A percentile compares a stretch with the other conserved stretches of the same genome.
Evolutionary conservation across 2,329 filamentous ascomycete genomes (phyloP).

Genomic region (Fusarium euwallaceae): DNA sequence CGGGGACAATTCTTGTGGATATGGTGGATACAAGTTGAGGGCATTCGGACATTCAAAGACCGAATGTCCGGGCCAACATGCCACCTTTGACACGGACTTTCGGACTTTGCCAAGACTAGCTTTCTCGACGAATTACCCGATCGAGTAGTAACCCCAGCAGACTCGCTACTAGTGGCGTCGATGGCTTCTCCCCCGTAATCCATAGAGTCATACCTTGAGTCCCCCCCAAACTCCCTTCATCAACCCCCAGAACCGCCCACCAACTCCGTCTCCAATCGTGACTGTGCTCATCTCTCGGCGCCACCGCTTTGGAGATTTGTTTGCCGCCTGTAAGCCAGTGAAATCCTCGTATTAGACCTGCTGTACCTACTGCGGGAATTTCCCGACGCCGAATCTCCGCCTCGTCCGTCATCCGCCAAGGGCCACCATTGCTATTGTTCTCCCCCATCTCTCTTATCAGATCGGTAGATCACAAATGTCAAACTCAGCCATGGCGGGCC

Average conservation of each 20-base stretch:
- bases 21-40: slow-evolving; percentile 31
- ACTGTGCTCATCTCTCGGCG: slow-evolving; percentile 14
- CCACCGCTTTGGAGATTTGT: not conserved
- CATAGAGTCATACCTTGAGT: slow-evolving; percentile 1
- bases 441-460: not conserved
- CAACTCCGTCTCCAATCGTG: slow-evolving; percentile 1
- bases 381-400: slow-evolving; percentile 30
- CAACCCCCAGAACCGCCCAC: slow-evolving; percentile 1
- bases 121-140: slow-evolving; percentile 21
- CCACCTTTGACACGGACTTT: slow-evolving; percentile 4
- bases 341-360: slow-evolving; percentile 4
- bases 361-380: slow-evolving; percentile 14
- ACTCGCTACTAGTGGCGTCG: not conserved
- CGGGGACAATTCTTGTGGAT: slow-evolving; percentile 25
- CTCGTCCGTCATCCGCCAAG: slow-evolving; percentile 6
- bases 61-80: slow-evolving; percentile 22
- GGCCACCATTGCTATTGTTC: not conserved
- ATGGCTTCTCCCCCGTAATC: not conserved
- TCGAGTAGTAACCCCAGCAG: not conserved
- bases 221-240: slow-evolving; percentile 18
- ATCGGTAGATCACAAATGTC: slow-evolving; percentile 19
- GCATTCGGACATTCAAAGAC: slow-evolving; percentile 38
- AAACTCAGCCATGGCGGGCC: slow-evolving; percentile 4
- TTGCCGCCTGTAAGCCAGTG: not conserved
- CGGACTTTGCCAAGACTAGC: slow-evolving; percentile 9